Percentiles rank a stretch among this genome's conserved stretches.
phyloP scores from a whole-genome alignment of 1,284 basidiomycete genomes.

The Ceratobasidium sp. region DNA sequence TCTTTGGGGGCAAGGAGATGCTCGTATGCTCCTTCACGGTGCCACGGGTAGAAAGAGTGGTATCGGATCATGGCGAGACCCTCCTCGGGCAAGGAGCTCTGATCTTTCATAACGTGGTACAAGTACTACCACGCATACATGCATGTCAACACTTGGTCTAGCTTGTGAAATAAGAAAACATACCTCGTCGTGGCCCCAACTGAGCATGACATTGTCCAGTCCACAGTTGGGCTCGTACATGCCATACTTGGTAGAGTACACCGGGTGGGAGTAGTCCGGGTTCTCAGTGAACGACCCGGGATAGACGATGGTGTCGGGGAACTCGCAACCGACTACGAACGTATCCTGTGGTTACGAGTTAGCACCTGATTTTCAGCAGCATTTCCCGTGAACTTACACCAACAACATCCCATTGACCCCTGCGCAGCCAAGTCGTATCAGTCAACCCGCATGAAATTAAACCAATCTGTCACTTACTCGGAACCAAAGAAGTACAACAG shows the following conservation, averaged over 20 bases:
- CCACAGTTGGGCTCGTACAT: slow-evolving; percentile 87
- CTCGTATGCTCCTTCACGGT: slow-evolving; percentile 80
- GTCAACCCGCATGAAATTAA: neutral
- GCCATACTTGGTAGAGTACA: slow-evolving; percentile 82
- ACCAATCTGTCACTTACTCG: slow-evolving; percentile 51
- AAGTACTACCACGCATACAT: slow-evolving; percentile 60
- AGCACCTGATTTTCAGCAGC: slow-evolving; percentile 4
- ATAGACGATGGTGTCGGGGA: slow-evolving; percentile 84
- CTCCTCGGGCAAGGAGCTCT: slow-evolving; percentile 79
- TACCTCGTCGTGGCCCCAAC: slow-evolving; percentile 90
- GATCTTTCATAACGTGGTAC: slow-evolving; percentile 77
- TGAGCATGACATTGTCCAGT: slow-evolving; percentile 88
- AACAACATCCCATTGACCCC: slow-evolving; percentile 92
- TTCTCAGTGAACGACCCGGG: slow-evolving; percentile 83
- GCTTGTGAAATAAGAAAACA: slow-evolving; percentile 35
- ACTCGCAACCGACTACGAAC: slow-evolving; percentile 86
- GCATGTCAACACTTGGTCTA: neutral
- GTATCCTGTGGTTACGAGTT: slow-evolving; percentile 64
- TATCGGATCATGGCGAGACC: slow-evolving; percentile 91
- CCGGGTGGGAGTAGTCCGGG: slow-evolving; percentile 71
- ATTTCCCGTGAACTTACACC: slow-evolving; percentile 60
- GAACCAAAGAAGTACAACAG: slow-evolving; percentile 81
- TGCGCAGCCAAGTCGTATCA: slow-evolving; percentile 41
- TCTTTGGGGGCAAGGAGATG: slow-evolving; percentile 72
- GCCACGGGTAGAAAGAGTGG: slow-evolving; percentile 96